phyloP scores from a whole-genome alignment of 352 stramenopile genomes.

The Phytopythium kandeliae region DNA sequence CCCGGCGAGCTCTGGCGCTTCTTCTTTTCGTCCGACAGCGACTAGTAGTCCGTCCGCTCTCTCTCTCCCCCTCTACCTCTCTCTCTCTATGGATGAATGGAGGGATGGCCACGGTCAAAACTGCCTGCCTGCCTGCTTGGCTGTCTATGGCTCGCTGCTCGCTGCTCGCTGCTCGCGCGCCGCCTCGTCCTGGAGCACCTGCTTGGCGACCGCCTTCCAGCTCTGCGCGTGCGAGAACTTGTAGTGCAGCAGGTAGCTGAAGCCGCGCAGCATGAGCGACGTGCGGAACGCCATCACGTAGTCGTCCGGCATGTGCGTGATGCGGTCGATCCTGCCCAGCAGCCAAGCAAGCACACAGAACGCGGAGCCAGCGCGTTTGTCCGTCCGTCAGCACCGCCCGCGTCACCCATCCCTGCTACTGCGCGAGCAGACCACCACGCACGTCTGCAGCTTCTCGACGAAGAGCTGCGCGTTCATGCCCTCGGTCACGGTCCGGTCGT shows the following conservation, averaged over 20 bases:
- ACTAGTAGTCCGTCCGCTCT: too few species aligned
- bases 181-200: constrained; percentile 50
- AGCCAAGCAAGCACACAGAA: too few species aligned
- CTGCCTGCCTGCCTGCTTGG: too few species aligned
- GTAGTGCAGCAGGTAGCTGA: constrained; percentile 83
- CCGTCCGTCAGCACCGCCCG: not conserved
- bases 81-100: too few species aligned
- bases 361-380: constrained; percentile 2
- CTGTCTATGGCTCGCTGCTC: not conserved
- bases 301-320: constrained; percentile 79
- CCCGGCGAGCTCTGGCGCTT: constrained; percentile 21
- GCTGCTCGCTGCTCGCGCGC: not conserved
- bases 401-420: too few species aligned
- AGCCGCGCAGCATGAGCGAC: constrained; percentile 78
- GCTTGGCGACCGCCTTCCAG: constrained; percentile 64
- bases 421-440: constrained; percentile 20
- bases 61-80: too few species aligned
- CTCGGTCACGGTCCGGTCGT: constrained; percentile 72
- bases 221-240: constrained; percentile 83
- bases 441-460: constrained; percentile 79
- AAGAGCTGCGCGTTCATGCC: constrained; percentile 85
- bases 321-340: constrained; percentile 68
- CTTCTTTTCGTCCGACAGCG: constrained; percentile 12
- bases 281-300: constrained; percentile 87
- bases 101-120: too few species aligned